These are phyloP conservation scores for Aegilops speltoides DNA, from an alignment of 176 grass and related monocot genomes.

Conservation along the genomic window DNA sequence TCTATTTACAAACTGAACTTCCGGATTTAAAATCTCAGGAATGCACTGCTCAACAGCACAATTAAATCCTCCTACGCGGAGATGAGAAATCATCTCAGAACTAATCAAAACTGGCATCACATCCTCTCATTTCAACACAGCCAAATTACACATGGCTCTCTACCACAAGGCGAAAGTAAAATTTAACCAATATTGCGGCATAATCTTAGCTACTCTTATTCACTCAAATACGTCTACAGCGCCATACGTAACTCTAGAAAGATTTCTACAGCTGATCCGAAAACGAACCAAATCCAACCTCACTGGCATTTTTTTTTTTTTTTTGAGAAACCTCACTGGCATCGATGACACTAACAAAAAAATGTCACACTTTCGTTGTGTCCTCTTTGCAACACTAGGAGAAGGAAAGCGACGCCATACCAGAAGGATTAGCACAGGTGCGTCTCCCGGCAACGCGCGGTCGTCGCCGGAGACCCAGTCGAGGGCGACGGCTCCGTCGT, in stretches of 20 bases:
- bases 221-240: not conserved
- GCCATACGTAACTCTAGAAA: not conserved
- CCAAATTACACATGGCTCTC: not conserved
- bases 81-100: not conserved
- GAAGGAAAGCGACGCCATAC: slow-evolving; percentile 30
- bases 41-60: not conserved
- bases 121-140: not conserved
- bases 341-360: not conserved
- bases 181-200: not conserved
- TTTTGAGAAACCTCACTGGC: not conserved
- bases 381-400: not conserved
- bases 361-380: not conserved
- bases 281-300: not conserved
- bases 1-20: not conserved
- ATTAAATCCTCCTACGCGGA: not conserved
- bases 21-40: not conserved
- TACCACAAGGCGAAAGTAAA: not conserved
- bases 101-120: not conserved
- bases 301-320: not conserved
- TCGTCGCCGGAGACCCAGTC: slow-evolving; percentile 93
- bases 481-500: slow-evolving; percentile 75
- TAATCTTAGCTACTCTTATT: slow-evolving; percentile 1
- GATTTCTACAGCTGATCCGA: not conserved
- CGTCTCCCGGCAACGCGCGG: slow-evolving; percentile 44
- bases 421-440: slow-evolving; percentile 83